Base-by-base conservation (phyloP, 169 alveolate genomes). In the Neospora caninum region DNA sequence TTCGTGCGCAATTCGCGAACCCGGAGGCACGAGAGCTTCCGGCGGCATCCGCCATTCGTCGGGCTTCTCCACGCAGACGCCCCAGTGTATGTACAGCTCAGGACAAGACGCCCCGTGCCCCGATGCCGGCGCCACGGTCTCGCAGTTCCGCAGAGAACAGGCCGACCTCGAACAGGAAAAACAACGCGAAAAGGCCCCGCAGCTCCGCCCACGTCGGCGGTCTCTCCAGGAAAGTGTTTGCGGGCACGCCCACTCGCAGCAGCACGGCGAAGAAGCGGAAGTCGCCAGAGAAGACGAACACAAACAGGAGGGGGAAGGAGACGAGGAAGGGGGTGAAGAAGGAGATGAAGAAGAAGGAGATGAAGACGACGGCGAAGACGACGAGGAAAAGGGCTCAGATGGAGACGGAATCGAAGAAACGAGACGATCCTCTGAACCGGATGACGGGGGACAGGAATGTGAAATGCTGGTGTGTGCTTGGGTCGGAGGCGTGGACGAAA, bases 1-100 rank as follows among this genome's bases (percentile, higher is more conserved):
- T 29, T 20, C 86, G 86, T 1, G 86, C 27, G 22, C 41, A n/a
- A 78, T 20, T 13, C 39, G 45, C 39, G 86, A 78, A 29, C 45
- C 86, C 86, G 86, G 29, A 2, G 86, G 45, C 27, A 78, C 86
- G 29, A 78, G 86, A 9, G 39, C 49, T 10, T 20, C 86, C 27
- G 86, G 86, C 39, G 86, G 86, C 39, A n/a, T 13, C 27, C 20
- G 22, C 86, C 86, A 78, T 43, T 78, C 86, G 22, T n/a, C 45
- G 45, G 42, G 86, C 27, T 43, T 20, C 49, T 78, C 86, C 27
- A 78, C 45, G 45, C 86, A 78, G 39, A 78, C 45, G 20, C 86
- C 86, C 86, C 86, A 78, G 45, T 78, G 86, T 38, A 78, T n/a
- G 45, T 78, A 78, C 86, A 78, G 86, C 45, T 78, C 86, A n/a